phyloP scores from a whole-genome alignment of 2,329 filamentous ascomycete genomes.

The Colletotrichum tropicale region DNA sequence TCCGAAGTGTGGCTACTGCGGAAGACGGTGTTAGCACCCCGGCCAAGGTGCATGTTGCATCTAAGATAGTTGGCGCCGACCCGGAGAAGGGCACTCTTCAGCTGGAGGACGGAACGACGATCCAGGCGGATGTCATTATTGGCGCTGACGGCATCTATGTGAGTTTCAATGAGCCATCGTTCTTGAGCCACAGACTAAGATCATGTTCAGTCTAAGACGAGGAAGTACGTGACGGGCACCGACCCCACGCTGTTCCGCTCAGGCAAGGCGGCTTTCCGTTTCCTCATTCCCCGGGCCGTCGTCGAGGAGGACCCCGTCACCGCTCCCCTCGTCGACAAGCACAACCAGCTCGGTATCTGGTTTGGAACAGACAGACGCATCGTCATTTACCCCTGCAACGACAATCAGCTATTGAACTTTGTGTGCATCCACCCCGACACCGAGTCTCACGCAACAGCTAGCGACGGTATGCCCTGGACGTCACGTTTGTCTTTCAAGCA shows the following conservation, averaged over 20 bases:
- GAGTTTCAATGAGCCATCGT: background rate
- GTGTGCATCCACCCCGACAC: constrained; percentile 55
- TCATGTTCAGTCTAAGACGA: constrained; percentile 22
- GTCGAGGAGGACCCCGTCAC: constrained; percentile 37
- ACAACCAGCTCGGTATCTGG: constrained; percentile 41
- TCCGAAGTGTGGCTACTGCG: constrained; percentile 48
- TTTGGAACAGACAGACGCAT: constrained; percentile 45
- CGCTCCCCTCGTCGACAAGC: constrained; percentile 30
- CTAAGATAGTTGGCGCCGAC: constrained; percentile 48
- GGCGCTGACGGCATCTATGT: constrained; percentile 61
- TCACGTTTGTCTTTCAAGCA: background rate
- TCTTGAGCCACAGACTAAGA: background rate
- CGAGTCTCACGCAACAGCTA: constrained; percentile 35
- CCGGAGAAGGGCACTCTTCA: constrained; percentile 41
- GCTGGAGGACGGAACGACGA: constrained; percentile 46
- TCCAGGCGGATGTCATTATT: constrained; percentile 54
- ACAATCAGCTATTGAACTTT: constrained; percentile 51
- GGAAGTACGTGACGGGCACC: constrained; percentile 26
- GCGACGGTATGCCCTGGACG: constrained; percentile 29
- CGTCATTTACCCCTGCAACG: constrained; percentile 51
- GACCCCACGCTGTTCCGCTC: constrained; percentile 40
- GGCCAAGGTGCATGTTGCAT: constrained; percentile 42
- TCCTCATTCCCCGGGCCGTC: constrained; percentile 44
- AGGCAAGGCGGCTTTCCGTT: constrained; percentile 62
- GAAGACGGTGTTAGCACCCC: constrained; percentile 37